A percentile compares a stretch with the other conserved stretches of the same genome.
Conservation (phyloP, 164 flowering plant species). For the Protea cynaroides region DNA sequence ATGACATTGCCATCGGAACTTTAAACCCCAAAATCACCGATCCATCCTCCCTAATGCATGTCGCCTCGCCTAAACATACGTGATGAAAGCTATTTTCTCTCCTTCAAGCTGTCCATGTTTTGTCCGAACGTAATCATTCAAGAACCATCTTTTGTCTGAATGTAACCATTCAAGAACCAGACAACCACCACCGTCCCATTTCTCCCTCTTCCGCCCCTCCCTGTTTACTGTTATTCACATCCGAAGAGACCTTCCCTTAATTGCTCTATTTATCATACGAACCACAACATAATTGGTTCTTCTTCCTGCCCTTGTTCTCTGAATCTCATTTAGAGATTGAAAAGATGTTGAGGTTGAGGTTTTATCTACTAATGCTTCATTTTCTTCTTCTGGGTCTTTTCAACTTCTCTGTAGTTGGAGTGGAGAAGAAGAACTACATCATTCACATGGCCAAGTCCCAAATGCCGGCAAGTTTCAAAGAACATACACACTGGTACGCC, state of each 20-base stretch:
- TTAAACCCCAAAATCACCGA: too few relatives aligned
- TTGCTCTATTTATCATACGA: too few relatives aligned
- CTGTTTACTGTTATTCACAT: too few relatives aligned
- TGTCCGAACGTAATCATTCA: conserved; percentile 8
- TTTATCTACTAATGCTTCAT: conserved; percentile 12
- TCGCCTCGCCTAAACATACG: conserved; percentile 7
- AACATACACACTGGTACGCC: conserved; percentile 62
- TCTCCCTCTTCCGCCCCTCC: too few relatives aligned
- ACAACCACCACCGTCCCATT: too few relatives aligned
- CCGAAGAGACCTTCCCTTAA: neutral
- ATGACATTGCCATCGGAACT: too few relatives aligned
- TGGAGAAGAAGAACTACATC: conserved; percentile 54
- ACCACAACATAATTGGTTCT: too few relatives aligned
- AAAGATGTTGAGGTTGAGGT: conserved; percentile 13
- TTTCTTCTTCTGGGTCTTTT: conserved; percentile 15
- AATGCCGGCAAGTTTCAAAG: conserved; percentile 48
- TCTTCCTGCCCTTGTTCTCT: too few relatives aligned
- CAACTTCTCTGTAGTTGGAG: conserved; percentile 14
- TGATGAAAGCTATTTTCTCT: conserved; percentile 6
- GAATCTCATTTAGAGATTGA: too few relatives aligned
- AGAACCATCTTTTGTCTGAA: too few relatives aligned
- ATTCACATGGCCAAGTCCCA: conserved; percentile 60
- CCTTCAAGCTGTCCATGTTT: neutral
- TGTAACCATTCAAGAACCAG: too few relatives aligned
- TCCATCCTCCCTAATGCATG: too few relatives aligned